These are phyloP conservation scores for Camptophora hylomeconis DNA, from an alignment of 2,329 filamentous ascomycete genomes.

Conservation along the genomic window DNA sequence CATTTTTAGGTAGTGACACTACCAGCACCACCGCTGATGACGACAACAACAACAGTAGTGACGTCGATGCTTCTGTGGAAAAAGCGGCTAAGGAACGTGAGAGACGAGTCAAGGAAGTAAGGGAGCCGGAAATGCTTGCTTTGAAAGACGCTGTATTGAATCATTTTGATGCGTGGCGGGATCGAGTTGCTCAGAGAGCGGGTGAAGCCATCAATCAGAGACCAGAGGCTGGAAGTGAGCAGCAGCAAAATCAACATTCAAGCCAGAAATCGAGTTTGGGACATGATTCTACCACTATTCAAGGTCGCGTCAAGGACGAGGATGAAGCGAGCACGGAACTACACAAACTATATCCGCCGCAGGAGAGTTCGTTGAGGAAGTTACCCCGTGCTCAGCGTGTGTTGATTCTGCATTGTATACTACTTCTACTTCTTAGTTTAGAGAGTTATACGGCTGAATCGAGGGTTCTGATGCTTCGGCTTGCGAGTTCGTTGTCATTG, in stretches of 20 bases:
- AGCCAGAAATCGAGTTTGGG: no score
- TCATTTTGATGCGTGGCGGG: conserved; percentile 3
- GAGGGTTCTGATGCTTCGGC: conserved; percentile 51
- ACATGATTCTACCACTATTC: no score
- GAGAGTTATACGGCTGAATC: conserved; percentile 60
- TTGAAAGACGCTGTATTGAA: conserved; percentile 1
- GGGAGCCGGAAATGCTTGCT: neutral
- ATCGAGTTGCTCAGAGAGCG: conserved; percentile 1
- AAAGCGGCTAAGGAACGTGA: no score
- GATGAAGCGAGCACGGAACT: neutral
- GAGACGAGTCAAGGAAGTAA: conserved; percentile 1
- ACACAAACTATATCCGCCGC: conserved; percentile 1
- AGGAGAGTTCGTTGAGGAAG: neutral
- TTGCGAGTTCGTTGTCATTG: conserved; percentile 53
- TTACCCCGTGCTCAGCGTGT: conserved; percentile 1
- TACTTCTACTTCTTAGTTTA: conserved; percentile 56
- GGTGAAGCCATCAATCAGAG: conserved; percentile 2
- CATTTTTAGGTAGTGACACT: no score
- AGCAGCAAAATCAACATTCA: neutral
- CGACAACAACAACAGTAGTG: no score
- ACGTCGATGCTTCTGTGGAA: neutral
- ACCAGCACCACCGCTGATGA: no score
- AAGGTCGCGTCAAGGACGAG: neutral
- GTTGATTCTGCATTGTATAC: conserved; percentile 53
- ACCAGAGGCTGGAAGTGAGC: neutral